A percentile compares a stretch with the other conserved stretches of the same genome.
These are phyloP conservation scores for Scytalidium lignicola DNA, from an alignment of 2,329 filamentous ascomycete genomes.

Conservation along the genomic window DNA sequence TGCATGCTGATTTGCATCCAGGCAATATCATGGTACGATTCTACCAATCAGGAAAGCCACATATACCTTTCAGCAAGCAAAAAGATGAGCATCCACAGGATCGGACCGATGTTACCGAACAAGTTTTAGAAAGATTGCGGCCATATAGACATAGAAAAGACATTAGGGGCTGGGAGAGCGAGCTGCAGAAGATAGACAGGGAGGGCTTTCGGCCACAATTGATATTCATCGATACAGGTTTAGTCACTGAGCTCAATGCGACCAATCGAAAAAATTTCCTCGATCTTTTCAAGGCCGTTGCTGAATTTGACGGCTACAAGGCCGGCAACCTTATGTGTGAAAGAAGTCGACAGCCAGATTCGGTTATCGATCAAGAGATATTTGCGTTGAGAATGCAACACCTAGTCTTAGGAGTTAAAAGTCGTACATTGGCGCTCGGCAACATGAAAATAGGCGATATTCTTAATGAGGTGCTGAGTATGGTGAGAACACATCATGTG, in stretches of 20 bases:
- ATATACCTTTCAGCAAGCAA: conserved; percentile 46
- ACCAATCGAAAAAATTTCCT: conserved; percentile 87
- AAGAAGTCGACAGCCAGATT: conserved; percentile 85
- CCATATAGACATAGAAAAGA: conserved; percentile 63
- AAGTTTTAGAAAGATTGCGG: conserved; percentile 73
- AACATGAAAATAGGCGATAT: conserved; percentile 97
- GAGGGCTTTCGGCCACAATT: conserved; percentile 92
- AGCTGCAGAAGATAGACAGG: conserved; percentile 69
- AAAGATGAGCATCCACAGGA: conserved; percentile 35
- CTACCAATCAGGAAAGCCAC: conserved; percentile 74
- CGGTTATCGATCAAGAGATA: conserved; percentile 81
- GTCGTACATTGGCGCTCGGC: conserved; percentile 81
- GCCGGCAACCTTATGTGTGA: conserved; percentile 95
- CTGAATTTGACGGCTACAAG: conserved; percentile 95
- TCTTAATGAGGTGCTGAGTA: conserved; percentile 79
- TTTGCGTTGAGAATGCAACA: conserved; percentile 98
- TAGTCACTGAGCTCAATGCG: conserved; percentile 89
- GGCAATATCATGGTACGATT: conserved; percentile 99
- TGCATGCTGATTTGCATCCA: conserved; percentile 92
- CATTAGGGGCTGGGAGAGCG: conserved; percentile 64
- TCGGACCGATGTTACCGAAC: conserved; percentile 74
- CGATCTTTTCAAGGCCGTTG: conserved; percentile 90
- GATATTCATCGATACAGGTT: conserved; percentile 94
- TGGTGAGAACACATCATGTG: conserved; percentile 91
- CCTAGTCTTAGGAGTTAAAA: conserved; percentile 86